phyloP scores from a whole-genome alignment of 2,329 filamentous ascomycete species.

The Chalaropsis ovoidea region DNA sequence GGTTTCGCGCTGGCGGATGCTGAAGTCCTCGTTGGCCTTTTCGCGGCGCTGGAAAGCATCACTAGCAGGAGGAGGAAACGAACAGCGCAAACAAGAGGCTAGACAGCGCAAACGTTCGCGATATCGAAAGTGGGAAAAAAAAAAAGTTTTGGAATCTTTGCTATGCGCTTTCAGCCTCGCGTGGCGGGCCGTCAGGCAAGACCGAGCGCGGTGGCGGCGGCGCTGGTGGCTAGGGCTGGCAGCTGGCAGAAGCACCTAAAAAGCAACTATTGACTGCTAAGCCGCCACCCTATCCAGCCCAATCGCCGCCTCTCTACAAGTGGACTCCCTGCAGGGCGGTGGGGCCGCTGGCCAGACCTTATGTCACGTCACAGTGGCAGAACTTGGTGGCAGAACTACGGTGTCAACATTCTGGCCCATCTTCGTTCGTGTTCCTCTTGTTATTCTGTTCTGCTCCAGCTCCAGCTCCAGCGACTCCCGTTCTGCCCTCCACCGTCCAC shows the following conservation, averaged over 20 bases:
- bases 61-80: slow-evolving; percentile 44
- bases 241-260: not conserved
- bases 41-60: slow-evolving; percentile 92
- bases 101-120: not conserved
- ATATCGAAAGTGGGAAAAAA: slow-evolving; percentile 19
- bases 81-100: not conserved
- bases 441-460: too few relatives aligned
- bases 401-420: too few relatives aligned
- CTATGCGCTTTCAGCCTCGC: slow-evolving; percentile 21
- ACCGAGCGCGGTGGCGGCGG: not conserved
- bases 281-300: too few relatives aligned
- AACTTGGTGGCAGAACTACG: too few relatives aligned
- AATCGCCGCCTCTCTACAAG: too few relatives aligned
- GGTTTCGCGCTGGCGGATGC: slow-evolving; percentile 38
- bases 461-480: too few relatives aligned
- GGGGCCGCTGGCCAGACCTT: too few relatives aligned
- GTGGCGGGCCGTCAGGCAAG: slow-evolving; percentile 12
- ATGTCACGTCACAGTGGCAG: too few relatives aligned
- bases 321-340: too few relatives aligned
- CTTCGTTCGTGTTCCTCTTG: too few relatives aligned
- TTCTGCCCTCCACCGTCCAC: too few relatives aligned
- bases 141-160: slow-evolving; percentile 19
- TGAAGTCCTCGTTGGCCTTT: slow-evolving; percentile 46
- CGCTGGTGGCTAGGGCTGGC: not conserved
- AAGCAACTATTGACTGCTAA: not conserved